Conservation (phyloP, 1,139 yeast genomes). For the Protomyces macrosporus region DNA sequence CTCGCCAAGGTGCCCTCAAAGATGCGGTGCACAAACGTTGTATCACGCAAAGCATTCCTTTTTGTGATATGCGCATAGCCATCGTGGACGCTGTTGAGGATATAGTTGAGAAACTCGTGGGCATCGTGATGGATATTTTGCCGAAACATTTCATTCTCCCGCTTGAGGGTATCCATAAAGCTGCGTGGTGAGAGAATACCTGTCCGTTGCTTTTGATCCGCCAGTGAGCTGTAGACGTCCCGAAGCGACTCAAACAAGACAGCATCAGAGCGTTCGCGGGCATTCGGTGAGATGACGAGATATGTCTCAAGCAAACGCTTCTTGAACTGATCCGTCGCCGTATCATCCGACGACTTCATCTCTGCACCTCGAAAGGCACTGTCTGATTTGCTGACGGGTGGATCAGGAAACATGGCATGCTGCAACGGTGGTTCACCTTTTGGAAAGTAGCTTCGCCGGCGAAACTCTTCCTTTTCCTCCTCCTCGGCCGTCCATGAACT, state of each 20-base stretch:
- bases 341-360: slow-evolving; percentile 25
- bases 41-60: slow-evolving; percentile 8
- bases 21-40: slow-evolving; percentile 50
- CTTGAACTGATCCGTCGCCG: slow-evolving; percentile 21
- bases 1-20: slow-evolving; percentile 84
- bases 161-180: slow-evolving; percentile 68
- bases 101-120: slow-evolving; percentile 85
- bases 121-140: slow-evolving; percentile 98
- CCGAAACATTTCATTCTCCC: slow-evolving; percentile 63
- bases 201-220: slow-evolving; percentile 59
- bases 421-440: slow-evolving; percentile 11
- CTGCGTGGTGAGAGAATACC: slow-evolving; percentile 83
- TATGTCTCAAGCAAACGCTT: slow-evolving; percentile 18
- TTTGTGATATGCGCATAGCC: slow-evolving; percentile 44
- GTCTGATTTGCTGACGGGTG: slow-evolving; percentile 1
- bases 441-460: slow-evolving; percentile 7
- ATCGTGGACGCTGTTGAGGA: slow-evolving; percentile 78
- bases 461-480: slow-evolving; percentile 20
- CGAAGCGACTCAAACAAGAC: slow-evolving; percentile 68
- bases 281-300: slow-evolving; percentile 36
- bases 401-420: slow-evolving; percentile 17
- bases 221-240: slow-evolving; percentile 79
- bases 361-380: slow-evolving; percentile 12
- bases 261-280: slow-evolving; percentile 48
- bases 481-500: slow-evolving; percentile 15